Evolutionary conservation across 352 stramenopile genomes (phyloP), one percentile per base, ranked within the genome.

Genomic region (Globisporangium cystogenes): DNA sequence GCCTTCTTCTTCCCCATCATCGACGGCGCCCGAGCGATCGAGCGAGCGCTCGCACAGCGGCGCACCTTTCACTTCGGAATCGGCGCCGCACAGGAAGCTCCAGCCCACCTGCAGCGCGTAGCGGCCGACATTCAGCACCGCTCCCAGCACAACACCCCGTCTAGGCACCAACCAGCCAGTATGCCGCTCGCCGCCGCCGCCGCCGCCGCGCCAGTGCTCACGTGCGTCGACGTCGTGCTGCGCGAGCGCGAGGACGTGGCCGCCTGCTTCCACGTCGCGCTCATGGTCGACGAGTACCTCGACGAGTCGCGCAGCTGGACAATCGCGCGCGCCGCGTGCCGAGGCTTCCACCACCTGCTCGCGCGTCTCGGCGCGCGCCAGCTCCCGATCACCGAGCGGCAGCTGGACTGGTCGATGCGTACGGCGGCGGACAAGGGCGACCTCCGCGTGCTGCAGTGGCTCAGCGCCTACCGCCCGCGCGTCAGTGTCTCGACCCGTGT

Each of bases 381-480:
- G 40, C 21, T 52, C 20, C 61, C 66, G 8, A 68, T 88, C 29
- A 65, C 68, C 27, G 57, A 72, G 21, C 68, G 66, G 14, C 69
- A 90, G 40, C 63, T 90, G 18, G 80, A 88, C 60, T 85, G 80
- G 68, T 74, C 72, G 15, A 74, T 87, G 46, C 75, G 80, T 45
- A 82, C 65, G 16, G 82, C 82, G 10, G 78, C 82, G 4, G 82
- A 90, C 63, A 67, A 74, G n/a, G 80, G 80, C 37, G 69, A 89
- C 42, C 35, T 93, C 29, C 43, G 35, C 18, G 62, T 87, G 16
- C 65, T 93, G 7, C 60, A 76, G 44, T 93, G 82, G 82, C 60
- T 87, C 16, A 82, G 71, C 24, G 59, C 63, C 0, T 84, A 90
- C 49, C 65, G 74, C 1, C 74, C 76, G 6, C 59, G 74, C 27